Evolutionary conservation across 2,329 filamentous ascomycete genomes (phyloP), one percentile per base, ranked within the genome.

Genomic region (Cladosporium sp.): DNA sequence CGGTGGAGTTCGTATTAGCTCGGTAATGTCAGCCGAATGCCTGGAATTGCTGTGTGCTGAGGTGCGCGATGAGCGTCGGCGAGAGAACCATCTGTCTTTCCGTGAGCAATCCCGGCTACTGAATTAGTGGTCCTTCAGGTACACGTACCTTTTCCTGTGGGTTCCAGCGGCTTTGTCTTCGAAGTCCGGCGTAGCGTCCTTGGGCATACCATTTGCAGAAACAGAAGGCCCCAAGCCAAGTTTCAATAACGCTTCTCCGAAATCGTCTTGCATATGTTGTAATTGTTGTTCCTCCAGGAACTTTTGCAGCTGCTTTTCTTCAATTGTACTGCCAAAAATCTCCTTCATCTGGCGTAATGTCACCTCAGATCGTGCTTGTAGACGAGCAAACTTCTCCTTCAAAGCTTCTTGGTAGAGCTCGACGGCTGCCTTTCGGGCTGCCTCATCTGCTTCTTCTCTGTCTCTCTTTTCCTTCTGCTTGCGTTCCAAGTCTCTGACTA

Each of bases 271-370:
- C 34, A 47, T 20, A 19, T 38, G 32, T 6, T 20, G 32, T 11
- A 32, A 47, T 17, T 27, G 43, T 32, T 47, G 43, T 32, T 47
- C 43, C 3, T 38, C 43, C 19, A 47, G 27, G 9, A 47, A 47
- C 20, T 29, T 38, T 20, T 47, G 20, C 18, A 47, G n/a, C 19
- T 27, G 34, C 12, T 38, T 20, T 19, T 38, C n/a, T 4, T 47
- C 20, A 7, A 47, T 30, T 4, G 9, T 19, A 15, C 30, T 8
- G 20, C 43, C 43, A n/a, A 47, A 47, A 1, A 38, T 37, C n/a
- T 47, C 20, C 20, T 29, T 38, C 11, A 47, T 24, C 20, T 27
- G 34, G 15, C 43, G 20, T 19, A 15, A 19, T n/a, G 43, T 47
- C 2, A 32, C 20, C 13, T 47, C 43, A 7, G 32, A 22, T 7